Percentiles rank a stretch among this genome's conserved stretches.
phyloP scores from a whole-genome alignment of 352 stramenopile species.

The Pythium aristosporum region DNA sequence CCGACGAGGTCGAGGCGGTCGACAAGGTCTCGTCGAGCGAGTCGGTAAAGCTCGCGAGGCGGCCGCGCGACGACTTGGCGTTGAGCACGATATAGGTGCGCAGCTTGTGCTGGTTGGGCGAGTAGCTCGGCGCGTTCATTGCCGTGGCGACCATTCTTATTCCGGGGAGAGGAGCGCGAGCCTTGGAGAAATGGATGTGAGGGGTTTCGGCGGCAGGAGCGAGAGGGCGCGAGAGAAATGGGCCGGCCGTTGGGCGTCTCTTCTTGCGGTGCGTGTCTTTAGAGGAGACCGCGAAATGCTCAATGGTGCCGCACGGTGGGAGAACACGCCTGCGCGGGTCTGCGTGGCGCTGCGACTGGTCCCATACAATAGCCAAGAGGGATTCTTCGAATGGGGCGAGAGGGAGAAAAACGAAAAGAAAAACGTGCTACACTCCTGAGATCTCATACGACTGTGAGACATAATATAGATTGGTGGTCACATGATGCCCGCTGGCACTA shows the following conservation, averaged over 20 bases:
- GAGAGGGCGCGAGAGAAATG: not conserved
- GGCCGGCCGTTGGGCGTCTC: not conserved
- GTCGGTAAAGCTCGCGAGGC: slow-evolving; percentile 27
- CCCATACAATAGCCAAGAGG: slow-evolving; percentile 5
- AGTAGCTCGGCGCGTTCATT: slow-evolving; percentile 11
- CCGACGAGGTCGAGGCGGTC: not conserved
- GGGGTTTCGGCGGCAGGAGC: not conserved
- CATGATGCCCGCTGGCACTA: not conserved
- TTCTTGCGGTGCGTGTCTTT: slow-evolving; percentile 2
- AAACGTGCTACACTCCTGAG: not conserved
- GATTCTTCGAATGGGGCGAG: not conserved
- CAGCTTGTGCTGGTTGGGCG: slow-evolving; percentile 26
- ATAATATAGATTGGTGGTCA: slow-evolving; percentile 2
- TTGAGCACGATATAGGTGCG: slow-evolving; percentile 31
- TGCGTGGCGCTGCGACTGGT: slow-evolving; percentile 25
- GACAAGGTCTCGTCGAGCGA: slow-evolving; percentile 19
- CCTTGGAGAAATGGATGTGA: not conserved
- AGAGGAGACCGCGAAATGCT: slow-evolving; percentile 5
- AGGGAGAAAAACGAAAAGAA: slow-evolving; percentile 17
- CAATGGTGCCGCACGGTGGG: not conserved
- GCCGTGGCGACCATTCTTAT: slow-evolving; percentile 20
- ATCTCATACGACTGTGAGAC: slow-evolving; percentile 13
- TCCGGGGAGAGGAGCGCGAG: not conserved
- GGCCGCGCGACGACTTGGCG: slow-evolving; percentile 26
- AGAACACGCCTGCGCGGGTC: not conserved